Base-by-base conservation (phyloP, 441 rosid species). In the Populus hybrid region DNA sequence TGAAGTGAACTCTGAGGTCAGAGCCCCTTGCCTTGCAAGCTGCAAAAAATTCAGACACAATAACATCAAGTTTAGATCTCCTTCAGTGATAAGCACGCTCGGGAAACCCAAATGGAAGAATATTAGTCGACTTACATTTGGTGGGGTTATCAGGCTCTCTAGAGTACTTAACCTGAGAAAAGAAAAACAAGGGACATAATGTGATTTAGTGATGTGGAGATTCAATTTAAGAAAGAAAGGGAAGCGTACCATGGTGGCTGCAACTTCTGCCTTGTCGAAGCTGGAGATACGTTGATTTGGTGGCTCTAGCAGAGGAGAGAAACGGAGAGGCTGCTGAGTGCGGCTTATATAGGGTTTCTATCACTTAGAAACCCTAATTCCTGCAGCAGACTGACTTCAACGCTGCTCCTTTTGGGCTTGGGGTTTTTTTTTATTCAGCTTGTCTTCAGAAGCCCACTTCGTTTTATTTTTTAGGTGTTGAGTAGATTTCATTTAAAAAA, bases 11-110 rank as follows among this genome's bases (percentile, higher is more conserved):
- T 75, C 94, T 85, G 69, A 89, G 92, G 82, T 92, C 92, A 21
- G 92, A 83, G 42, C 93, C 94, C 78, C 93, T 86, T 1, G 94
- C 90, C 90, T 87, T 92, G 87, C 94, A 88, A 57, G 97, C 97
- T 92, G 86, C 76, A 79, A 26, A 81, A 32, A 5, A 34, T 73
- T 36, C 50, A 19, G 12, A 70, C 11, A 12, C 3, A n/a, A 66
- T 7, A 28, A 21, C 11, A 28, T 24, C 53, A 36, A 11, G 1
- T 4, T 63, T 61, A 30, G 14, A 46, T 19, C n/a, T 66, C 66
- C 5, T 10, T 9, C 7, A 59, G 30, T 1, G 26, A 19, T 24
- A 18, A 0, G 24, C 63, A 30, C n/a, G 21, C 3, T 42, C 3
- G 28, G 26, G 9, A 23, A 23, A 42, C 1, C 21, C 3, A 18